Evolutionary conservation across 306 rosid genomes (phyloP), one percentile per base, ranked within the genome.

Genomic region (Lupinus albus): DNA sequence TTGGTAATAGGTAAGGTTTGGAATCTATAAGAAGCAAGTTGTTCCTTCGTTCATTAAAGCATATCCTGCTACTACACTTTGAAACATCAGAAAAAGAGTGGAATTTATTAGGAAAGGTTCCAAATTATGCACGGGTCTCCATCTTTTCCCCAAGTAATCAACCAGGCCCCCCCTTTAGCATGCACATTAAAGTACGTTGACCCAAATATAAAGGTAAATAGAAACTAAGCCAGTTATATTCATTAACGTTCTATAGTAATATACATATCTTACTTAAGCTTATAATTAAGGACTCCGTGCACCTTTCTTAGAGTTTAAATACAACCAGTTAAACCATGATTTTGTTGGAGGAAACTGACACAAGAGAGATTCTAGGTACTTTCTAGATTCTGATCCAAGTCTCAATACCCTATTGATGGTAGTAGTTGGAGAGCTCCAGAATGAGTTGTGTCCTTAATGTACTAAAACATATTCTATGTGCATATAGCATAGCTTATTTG

Each of bases 181-280:
- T 70, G 78, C 76, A 76, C 51, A 61, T 69, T 75, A 66, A 80
- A 80, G 75, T n/a, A n/a, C n/a, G n/a, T 78, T 80, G 68, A 6
- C 59, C 30, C 77, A 71, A 4, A 28, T 28, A 28, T 71, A 64
- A 77, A 77, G 13, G 41, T 55, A 54, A 18, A 54, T 10, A 53
- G 15, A 35, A 10, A 53, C 14, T 62, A 60, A 45, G 3, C 20
- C 16, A 60, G 1, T 45, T 48, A 44, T 45, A 35, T 52, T 45
- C 56, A 17, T 66, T 67, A 53, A 36, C 5, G 57, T n/a, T 0
- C 28, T 48, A 33, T 48, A 21, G 28, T 62, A n/a, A n/a, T n/a
- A n/a, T n/a, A n/a, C n/a, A 2, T 36, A 8, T 52, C 8, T 28
- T 53, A 48, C 39, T 13, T 50, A 17, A 44, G 15, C 12, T 30